Conservation (phyloP, 2,329 filamentous ascomycete species). For the Penicillium expansum region DNA sequence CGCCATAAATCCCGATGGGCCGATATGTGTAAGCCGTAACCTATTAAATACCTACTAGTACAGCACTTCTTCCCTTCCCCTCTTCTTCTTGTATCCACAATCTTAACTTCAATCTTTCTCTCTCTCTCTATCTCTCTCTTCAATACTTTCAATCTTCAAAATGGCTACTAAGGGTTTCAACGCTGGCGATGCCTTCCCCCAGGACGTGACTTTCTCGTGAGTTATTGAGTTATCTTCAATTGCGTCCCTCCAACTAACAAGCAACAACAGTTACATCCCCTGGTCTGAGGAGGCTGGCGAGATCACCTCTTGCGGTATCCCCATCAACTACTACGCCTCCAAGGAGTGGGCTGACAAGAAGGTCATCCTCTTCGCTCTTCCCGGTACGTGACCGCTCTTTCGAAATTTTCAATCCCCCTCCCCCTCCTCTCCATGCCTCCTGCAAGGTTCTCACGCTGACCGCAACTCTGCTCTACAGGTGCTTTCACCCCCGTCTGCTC, state of each 20-base stretch:
- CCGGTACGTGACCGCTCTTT: slow-evolving; percentile 47
- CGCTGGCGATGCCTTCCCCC: slow-evolving; percentile 78
- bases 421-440: not conserved
- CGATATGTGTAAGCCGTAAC: slow-evolving; percentile 26
- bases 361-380: slow-evolving; percentile 67
- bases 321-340: slow-evolving; percentile 74
- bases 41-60: slow-evolving; percentile 18
- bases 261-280: slow-evolving; percentile 64
- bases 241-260: slow-evolving; percentile 2
- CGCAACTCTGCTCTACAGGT: slow-evolving; percentile 41
- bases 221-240: slow-evolving; percentile 25
- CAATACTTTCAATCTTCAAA: slow-evolving; percentile 22
- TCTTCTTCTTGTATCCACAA: slow-evolving; percentile 6
- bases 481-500: slow-evolving; percentile 89
- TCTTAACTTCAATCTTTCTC: slow-evolving; percentile 3
- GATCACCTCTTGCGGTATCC: slow-evolving; percentile 74
- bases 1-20: slow-evolving; percentile 25
- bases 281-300: slow-evolving; percentile 66
- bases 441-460: slow-evolving; percentile 17
- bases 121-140: slow-evolving; percentile 9
- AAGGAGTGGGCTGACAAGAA: slow-evolving; percentile 71
- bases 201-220: slow-evolving; percentile 72
- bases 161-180: slow-evolving; percentile 67
- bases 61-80: slow-evolving; percentile 3
- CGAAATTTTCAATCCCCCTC: not conserved